Evolutionary conservation across 805 yeast species (phyloP), one percentile per base, ranked within the genome.

Genomic region (Kazachstania psychrophila): DNA sequence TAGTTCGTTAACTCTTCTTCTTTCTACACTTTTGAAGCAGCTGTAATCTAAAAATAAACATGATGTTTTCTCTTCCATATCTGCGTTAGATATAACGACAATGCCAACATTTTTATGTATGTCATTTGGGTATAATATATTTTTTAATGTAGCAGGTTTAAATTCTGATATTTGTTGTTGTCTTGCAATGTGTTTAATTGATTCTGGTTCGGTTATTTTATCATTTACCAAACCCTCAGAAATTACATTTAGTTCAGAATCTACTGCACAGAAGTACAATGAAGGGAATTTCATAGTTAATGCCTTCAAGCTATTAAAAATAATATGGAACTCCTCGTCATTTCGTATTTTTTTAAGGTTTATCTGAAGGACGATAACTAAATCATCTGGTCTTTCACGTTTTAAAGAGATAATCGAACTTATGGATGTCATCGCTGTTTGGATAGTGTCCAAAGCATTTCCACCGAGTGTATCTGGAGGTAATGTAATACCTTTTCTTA

Each of bases 391-490:
- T 26, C 34, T 42, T 22, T 47, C 48, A 14, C 49, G 44, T 32
- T 55, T 55, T 25, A 56, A 23, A 5, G 60, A 56, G 6, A 56
- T 39, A 4, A 54, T 46, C 5, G 61, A 54, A 22, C 57, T 52
- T 3, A 54, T 40, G 7, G 52, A 46, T 3, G 60, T 53, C 47
- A 53, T 41, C 27, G 44, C 36, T 7, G 55, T 38, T 26, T 39
- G 25, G 9, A 51, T 34, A 5, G 51, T 48, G n/a, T 38, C 41
- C 7, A 36, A 17, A 10, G 28, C 31, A 7, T 28, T 28, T 7
- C 23, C 23, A 1, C 20, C 33, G 9, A 27, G 33, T 11, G 28
- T 28, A 3, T 37, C 33, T 5, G 24, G 20, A 9, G 40, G 31
- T 8, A 54, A 12, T 6, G 34, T 29, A 9, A 47, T 36, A 2